Evolutionary conservation across 2,329 filamentous ascomycete genomes (phyloP), one percentile per base, ranked within the genome.

Genomic region (Sporothrix phasma): DNA sequence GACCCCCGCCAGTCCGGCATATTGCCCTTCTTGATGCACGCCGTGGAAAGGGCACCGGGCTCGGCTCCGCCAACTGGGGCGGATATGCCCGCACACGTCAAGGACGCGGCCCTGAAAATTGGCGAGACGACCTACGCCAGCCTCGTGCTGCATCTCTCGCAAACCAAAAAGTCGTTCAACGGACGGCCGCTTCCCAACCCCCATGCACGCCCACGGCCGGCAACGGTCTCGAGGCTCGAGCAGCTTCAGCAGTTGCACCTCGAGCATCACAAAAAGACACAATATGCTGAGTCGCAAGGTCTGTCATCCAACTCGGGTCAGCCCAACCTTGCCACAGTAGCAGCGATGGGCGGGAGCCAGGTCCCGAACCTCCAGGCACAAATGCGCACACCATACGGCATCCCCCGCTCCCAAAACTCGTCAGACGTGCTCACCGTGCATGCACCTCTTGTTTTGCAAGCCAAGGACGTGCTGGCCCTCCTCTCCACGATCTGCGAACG

Each of bases 401-500:
- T 37, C 13, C n/a, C 15, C 6, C 68, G 66, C 10, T 8, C 63
- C 1, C 31, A 62, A 3, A 41, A 17, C 29, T 59, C 66, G n/a
- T 24, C 34, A 15, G 68, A 70, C 17, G 63, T 71, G 49, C 63
- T 68, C 11, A 79, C 80, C 0, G 78, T 81, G 3, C 72, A 66
- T 5, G 37, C 58, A 5, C 66, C 67, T 3, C 62, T 68, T 1
- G 62, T 81, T 24, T 74, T 79, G 63, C 83, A 81, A 67, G 90
- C 90, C 8, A 82, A 80, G 54, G 79, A 82, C 6, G 88, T 89
- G 2, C 75, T 96, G 22, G 84, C 89, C 43, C 84, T 91, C 70
- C 79, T 96, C 22, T 86, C 84, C 17, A 84, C 80, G 67, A 76
- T 95, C 6, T 96, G 91, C 72, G 85, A 89, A 70, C 88, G 93